Percentiles rank a stretch among this genome's conserved stretches.
These are phyloP conservation scores for Ophidiomyces ophidiicola DNA, from an alignment of 2,329 filamentous ascomycete genomes.

Conservation along the genomic window DNA sequence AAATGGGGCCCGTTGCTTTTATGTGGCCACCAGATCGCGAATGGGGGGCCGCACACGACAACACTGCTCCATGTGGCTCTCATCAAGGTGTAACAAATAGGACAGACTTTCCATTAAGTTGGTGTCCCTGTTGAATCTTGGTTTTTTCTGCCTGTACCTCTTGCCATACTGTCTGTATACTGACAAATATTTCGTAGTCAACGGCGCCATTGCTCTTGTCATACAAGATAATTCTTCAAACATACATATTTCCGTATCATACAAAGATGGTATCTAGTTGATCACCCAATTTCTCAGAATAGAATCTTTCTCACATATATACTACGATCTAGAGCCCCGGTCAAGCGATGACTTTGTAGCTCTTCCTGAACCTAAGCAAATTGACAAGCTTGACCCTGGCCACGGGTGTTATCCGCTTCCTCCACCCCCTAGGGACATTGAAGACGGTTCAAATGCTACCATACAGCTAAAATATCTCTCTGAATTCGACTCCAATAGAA, in stretches of 20 bases:
- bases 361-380: conserved; percentile 22
- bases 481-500: conserved; percentile 31
- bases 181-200: conserved; percentile 28
- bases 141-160: too few species aligned
- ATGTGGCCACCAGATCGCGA: conserved; percentile 48
- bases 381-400: conserved; percentile 32
- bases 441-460: conserved; percentile 34
- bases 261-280: conserved; percentile 35
- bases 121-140: too few species aligned
- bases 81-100: conserved; percentile 37
- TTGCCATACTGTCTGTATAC: neutral
- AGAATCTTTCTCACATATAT: neutral
- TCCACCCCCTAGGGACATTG: conserved; percentile 24
- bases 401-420: conserved; percentile 37
- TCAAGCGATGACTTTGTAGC: conserved; percentile 31
- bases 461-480: conserved; percentile 36
- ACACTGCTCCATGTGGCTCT: conserved; percentile 47
- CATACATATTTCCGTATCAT: conserved; percentile 44
- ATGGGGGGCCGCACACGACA: conserved; percentile 45
- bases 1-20: conserved; percentile 48
- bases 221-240: conserved; percentile 47
- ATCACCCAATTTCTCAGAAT: neutral
- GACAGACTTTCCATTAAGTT: conserved; percentile 46
- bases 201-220: conserved; percentile 44
- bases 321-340: conserved; percentile 27